These are phyloP conservation scores for Tetraselmis chui DNA, from an alignment of 139 green algal species.

Conservation along the genomic window DNA sequence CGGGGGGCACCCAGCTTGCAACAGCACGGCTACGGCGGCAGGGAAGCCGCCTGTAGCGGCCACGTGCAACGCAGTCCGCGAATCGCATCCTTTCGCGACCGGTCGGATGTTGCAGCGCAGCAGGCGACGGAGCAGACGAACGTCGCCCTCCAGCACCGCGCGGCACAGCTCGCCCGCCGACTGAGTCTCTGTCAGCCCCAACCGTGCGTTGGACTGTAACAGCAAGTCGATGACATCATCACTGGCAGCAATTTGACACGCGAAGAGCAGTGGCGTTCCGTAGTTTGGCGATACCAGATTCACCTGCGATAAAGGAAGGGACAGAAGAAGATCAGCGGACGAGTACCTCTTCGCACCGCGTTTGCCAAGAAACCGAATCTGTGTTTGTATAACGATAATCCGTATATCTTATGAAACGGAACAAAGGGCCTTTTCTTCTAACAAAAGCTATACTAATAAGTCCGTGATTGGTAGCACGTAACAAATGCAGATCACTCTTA, in stretches of 20 bases:
- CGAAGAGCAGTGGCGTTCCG: background rate
- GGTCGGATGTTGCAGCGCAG: background rate
- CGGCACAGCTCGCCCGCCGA: background rate
- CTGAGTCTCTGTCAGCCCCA: background rate
- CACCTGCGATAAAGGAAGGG: background rate
- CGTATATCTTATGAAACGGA: no score
- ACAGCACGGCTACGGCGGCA: background rate
- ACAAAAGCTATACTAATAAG: no score
- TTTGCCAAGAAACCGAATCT: no score
- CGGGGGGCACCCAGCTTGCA: background rate
- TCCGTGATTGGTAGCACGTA: no score
- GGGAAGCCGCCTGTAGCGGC: background rate
- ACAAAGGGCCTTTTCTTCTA: no score
- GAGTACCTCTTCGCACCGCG: no score
- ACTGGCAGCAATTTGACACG: background rate
- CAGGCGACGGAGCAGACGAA: background rate
- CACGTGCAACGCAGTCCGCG: background rate
- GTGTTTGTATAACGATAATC: no score
- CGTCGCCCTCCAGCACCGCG: background rate
- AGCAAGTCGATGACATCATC: background rate
- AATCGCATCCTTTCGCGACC: background rate
- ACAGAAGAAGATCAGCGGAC: no score
- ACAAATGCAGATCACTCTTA: no score
- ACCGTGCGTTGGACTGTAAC: background rate
- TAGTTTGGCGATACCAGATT: background rate